Evolutionary conservation across 176 grass and related monocot species (phyloP), one percentile per base, ranked within the genome.

Genomic region (Lolium rigidum): DNA sequence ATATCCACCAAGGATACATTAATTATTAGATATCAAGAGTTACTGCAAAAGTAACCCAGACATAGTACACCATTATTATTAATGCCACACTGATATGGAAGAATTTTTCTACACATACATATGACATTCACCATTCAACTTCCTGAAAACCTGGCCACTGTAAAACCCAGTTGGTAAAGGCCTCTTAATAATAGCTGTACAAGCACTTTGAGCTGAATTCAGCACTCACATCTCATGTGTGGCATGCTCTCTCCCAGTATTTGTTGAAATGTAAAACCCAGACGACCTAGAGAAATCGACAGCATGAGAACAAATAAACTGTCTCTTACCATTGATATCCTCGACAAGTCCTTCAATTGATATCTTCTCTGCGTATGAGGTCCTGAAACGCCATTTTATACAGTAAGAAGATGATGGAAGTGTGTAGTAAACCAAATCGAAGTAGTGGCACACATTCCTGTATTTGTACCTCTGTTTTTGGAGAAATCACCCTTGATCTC

Each of bases 401-500:
- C 15, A 41, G 37, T 87, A 78, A 86, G 62, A 82, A 63, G 72
- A 24, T 71, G 13, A 0, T 17, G 14, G 13, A 11, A 14, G 8
- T 24, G 4, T 62, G 72, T 26, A 18, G 46, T 12, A 1, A 76
- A 31, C 59, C 14, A 76, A 85, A 61, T 26, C 64, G 44, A 20
- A 50, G 26, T 24, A 24, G 11, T 7, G 16, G 6, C 4, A 44
- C 38, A 2, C 12, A 26, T 26, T n/a, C n/a, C n/a, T n/a, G n/a
- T n/a, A n/a, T n/a, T n/a, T n/a, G n/a, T n/a, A n/a, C n/a, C 85
- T 4, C 56, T 87, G 35, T 13, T 74, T 65, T 51, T 80, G 2
- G 48, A 58, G 84, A 90, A 80, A 80, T 8, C 15, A 12, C 11
- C 76, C 17, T 76, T 84, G 81, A 80, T 31, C 49, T 91, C 80